These are phyloP conservation scores for Aegilops umbellulata DNA, from an alignment of 176 grass and related monocot species.

Conservation along the genomic window DNA sequence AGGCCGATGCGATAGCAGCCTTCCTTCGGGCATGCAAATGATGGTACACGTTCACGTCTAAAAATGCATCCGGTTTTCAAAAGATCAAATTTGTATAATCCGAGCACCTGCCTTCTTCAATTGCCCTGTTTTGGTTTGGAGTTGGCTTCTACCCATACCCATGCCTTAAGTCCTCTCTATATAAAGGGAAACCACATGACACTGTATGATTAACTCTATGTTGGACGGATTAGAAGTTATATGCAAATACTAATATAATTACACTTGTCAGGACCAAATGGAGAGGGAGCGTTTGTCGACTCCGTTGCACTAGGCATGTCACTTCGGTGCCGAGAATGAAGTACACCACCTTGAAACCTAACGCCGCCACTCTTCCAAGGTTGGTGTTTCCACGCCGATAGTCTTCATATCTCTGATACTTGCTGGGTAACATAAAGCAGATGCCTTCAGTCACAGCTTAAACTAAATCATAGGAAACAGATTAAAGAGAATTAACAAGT, in stretches of 20 bases:
- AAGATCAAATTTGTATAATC: neutral
- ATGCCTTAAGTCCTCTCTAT: neutral
- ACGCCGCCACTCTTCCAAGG: slow-evolving; percentile 69
- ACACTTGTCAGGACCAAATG: neutral
- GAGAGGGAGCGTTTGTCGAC: neutral
- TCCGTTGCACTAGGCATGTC: neutral
- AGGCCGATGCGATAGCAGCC: too few species aligned
- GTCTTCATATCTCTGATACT: slow-evolving; percentile 88
- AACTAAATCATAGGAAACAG: neutral
- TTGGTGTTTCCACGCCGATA: slow-evolving; percentile 67
- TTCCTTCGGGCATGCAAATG: too few species aligned
- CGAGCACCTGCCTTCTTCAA: neutral
- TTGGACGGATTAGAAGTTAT: neutral
- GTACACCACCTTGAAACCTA: neutral
- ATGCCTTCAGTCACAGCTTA: neutral
- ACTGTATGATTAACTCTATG: neutral
- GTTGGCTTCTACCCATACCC: neutral
- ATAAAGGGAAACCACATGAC: neutral
- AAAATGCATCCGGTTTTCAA: neutral
- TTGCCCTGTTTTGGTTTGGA: neutral
- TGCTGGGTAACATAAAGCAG: slow-evolving; percentile 39
- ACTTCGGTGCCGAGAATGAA: neutral
- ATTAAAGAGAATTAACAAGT: neutral
- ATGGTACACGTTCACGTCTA: neutral
- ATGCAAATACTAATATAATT: neutral